A percentile compares a stretch with the other conserved stretches of the same genome.
Conservation (phyloP, 1,284 basidiomycete species). For the Leccinum angustisporum region DNA sequence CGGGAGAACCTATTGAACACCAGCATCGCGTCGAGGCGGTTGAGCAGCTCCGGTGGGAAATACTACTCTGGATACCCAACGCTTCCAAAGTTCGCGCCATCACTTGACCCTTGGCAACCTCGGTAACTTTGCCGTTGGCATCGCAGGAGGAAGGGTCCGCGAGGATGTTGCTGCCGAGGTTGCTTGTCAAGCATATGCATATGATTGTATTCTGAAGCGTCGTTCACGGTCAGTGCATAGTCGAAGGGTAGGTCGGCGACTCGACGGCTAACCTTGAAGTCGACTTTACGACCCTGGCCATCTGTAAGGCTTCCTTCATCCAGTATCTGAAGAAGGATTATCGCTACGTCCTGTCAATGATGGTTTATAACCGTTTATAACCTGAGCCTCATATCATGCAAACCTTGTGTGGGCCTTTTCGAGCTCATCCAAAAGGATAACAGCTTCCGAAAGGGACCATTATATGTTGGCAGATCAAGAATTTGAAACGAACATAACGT, state of each 20-base stretch:
- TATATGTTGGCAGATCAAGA: background rate
- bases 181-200: slow-evolving; percentile 44
- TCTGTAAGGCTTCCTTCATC: slow-evolving; percentile 92
- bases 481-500: slow-evolving; percentile 47
- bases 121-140: slow-evolving; percentile 65
- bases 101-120: slow-evolving; percentile 9
- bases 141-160: slow-evolving; percentile 68
- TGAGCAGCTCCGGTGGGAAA: slow-evolving; percentile 90
- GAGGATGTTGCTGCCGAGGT: slow-evolving; percentile 70
- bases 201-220: slow-evolving; percentile 33
- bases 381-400: slow-evolving; percentile 3
- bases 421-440: slow-evolving; percentile 83
- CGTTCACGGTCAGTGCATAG: slow-evolving; percentile 1
- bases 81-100: slow-evolving; percentile 72
- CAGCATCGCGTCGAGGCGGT: slow-evolving; percentile 83
- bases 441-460: slow-evolving; percentile 44
- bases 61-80: slow-evolving; percentile 72
- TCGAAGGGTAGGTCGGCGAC: background rate
- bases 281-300: slow-evolving; percentile 73
- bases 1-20: slow-evolving; percentile 85
- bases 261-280: slow-evolving; percentile 67
- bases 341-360: slow-evolving; percentile 68
- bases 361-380: background rate
- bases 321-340: slow-evolving; percentile 90
- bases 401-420: slow-evolving; percentile 85